These are phyloP conservation scores for Cryoendolithus antarcticus DNA, from an alignment of 2,329 filamentous ascomycete genomes.

Conservation along the genomic window DNA sequence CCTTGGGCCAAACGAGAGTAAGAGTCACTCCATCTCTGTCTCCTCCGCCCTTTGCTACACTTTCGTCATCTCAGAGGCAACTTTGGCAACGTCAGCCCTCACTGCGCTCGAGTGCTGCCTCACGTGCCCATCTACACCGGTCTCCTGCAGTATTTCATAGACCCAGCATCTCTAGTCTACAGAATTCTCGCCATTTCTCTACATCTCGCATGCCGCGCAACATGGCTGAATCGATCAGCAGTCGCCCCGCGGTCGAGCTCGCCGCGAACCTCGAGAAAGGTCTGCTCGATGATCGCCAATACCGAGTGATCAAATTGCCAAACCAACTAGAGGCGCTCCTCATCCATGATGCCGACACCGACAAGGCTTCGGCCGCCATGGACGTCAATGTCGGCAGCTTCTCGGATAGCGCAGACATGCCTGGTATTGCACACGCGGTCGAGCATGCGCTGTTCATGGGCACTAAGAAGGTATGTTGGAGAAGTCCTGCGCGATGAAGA, in stretches of 20 bases:
- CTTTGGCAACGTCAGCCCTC: too few species aligned
- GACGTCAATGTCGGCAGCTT: slow-evolving; percentile 96
- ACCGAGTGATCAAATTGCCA: slow-evolving; percentile 70
- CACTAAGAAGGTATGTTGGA: slow-evolving; percentile 61
- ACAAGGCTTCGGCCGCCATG: slow-evolving; percentile 90
- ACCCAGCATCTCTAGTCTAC: not conserved
- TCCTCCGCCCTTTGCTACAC: too few species aligned
- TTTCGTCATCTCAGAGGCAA: too few species aligned
- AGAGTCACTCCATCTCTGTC: too few species aligned
- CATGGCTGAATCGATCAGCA: slow-evolving; percentile 10
- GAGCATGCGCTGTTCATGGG: slow-evolving; percentile 98
- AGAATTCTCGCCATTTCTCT: not conserved
- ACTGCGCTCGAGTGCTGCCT: too few species aligned
- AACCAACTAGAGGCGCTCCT: slow-evolving; percentile 86
- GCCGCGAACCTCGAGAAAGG: slow-evolving; percentile 69
- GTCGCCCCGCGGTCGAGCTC: slow-evolving; percentile 22
- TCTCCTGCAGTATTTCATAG: too few species aligned
- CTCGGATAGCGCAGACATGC: slow-evolving; percentile 81
- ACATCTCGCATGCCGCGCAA: slow-evolving; percentile 1
- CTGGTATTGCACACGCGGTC: slow-evolving; percentile 88
- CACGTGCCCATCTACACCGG: too few species aligned
- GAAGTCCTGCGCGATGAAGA: too few species aligned
- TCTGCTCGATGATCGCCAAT: slow-evolving; percentile 71
- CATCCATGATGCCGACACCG: slow-evolving; percentile 86
- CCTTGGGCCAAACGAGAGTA: too few species aligned